phyloP scores from a whole-genome alignment of 257 asterid genomes.

The Jaltomata sinuosa region DNA sequence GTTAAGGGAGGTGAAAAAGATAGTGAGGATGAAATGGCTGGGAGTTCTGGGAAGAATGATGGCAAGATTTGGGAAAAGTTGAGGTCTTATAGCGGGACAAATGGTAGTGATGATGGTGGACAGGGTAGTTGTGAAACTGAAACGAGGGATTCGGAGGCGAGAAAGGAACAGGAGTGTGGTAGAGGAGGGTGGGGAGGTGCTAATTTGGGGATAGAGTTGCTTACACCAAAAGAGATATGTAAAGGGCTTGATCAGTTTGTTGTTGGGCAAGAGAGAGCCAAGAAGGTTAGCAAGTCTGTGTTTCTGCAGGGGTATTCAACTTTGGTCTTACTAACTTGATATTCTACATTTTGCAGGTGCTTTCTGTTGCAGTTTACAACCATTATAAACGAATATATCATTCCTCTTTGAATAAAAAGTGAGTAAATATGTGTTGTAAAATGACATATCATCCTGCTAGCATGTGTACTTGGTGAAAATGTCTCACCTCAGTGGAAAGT shows the following conservation, averaged over 20 bases:
- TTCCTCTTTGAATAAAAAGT: constrained; percentile 41
- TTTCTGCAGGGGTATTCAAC: not conserved
- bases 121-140: not conserved
- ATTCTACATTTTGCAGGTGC: constrained; percentile 46
- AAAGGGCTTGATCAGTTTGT: constrained; percentile 71
- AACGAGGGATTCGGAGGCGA: not conserved
- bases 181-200: constrained; percentile 21
- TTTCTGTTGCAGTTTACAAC: constrained; percentile 90
- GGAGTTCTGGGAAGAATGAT: constrained; percentile 31
- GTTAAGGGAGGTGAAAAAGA: constrained; percentile 40
- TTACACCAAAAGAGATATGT: constrained; percentile 81
- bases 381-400: constrained; percentile 80
- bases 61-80: constrained; percentile 86
- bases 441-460: not conserved
- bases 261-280: constrained; percentile 77
- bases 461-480: not conserved
- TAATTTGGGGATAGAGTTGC: constrained; percentile 35
- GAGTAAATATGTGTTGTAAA: constrained; percentile 18
- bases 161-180: not conserved
- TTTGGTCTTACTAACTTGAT: not conserved
- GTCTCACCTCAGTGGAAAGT: not conserved
- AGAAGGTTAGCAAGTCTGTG: constrained; percentile 44
- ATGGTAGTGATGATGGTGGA: constrained; percentile 1
- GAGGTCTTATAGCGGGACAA: constrained; percentile 61
- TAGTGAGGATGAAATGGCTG: constrained; percentile 24